These are phyloP conservation scores for Neurospora sp. DNA, from an alignment of 495 filamentous ascomycete genomes.

Conservation along the genomic window DNA sequence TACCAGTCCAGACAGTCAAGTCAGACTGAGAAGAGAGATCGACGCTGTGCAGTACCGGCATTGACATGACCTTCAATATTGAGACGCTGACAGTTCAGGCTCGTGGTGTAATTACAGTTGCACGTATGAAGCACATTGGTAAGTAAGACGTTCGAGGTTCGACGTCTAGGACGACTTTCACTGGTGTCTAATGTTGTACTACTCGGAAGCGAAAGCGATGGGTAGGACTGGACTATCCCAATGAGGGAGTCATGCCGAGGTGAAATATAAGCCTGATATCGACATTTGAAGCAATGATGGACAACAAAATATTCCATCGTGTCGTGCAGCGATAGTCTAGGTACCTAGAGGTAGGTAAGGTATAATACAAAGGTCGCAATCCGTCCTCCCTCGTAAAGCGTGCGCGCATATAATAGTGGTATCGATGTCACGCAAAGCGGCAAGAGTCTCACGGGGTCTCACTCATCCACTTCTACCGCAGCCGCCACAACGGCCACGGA, in stretches of 20 bases:
- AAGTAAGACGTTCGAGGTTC: neutral
- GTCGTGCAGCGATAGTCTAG: neutral
- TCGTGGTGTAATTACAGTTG: too few relatives aligned
- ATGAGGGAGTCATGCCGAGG: neutral
- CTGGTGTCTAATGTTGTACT: neutral
- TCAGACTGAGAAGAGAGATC: too few relatives aligned
- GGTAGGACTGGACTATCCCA: neutral
- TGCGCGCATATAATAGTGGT: too few relatives aligned
- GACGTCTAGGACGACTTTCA: neutral
- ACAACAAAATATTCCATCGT: neutral
- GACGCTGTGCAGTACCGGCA: too few relatives aligned
- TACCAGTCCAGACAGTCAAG: too few relatives aligned
- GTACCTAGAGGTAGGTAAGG: too few relatives aligned
- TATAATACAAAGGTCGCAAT: neutral
- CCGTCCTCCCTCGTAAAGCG: too few relatives aligned
- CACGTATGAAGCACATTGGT: neutral
- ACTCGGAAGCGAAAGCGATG: neutral
- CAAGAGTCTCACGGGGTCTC: neutral
- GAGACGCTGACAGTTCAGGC: too few relatives aligned
- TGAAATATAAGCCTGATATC: neutral
- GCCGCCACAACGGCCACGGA: neutral
- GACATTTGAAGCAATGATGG: neutral
- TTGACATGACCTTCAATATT: too few relatives aligned
- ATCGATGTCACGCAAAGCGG: neutral
- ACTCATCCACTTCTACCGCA: neutral